phyloP scores from a whole-genome alignment of 768 basidiomycete species.

The Thelephora ganbajun region DNA sequence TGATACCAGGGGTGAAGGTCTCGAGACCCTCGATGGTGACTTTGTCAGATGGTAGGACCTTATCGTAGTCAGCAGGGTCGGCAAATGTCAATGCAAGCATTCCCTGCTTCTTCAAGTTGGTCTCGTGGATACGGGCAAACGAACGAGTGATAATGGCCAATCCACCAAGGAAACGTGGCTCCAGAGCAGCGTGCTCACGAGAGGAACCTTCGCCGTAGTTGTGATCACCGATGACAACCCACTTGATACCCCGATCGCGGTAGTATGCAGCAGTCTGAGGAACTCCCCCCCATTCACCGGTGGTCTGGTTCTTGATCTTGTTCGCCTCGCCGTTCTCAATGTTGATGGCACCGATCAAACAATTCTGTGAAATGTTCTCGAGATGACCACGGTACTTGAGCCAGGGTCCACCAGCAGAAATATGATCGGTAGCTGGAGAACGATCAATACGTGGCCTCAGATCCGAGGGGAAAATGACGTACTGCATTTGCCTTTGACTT shows the following conservation, averaged over 20 bases:
- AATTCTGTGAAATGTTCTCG: slow-evolving; percentile 97
- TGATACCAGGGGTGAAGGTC: slow-evolving; percentile 82
- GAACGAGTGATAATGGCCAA: slow-evolving; percentile 92
- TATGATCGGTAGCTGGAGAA: slow-evolving; percentile 70
- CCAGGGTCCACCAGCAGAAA: slow-evolving; percentile 97
- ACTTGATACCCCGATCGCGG: slow-evolving; percentile 80
- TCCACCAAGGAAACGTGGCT: slow-evolving; percentile 90
- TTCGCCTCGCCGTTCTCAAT: slow-evolving; percentile 91
- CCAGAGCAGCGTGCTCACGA: slow-evolving; percentile 94
- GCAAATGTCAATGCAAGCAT: slow-evolving; percentile 94
- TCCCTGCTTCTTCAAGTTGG: slow-evolving; percentile 98
- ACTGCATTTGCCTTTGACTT: slow-evolving; percentile 99
- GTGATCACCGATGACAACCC: slow-evolving; percentile 94
- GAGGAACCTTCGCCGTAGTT: slow-evolving; percentile 99
- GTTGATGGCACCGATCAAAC: slow-evolving; percentile 96
- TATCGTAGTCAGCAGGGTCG: slow-evolving; percentile 90
- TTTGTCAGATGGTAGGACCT: slow-evolving; percentile 74
- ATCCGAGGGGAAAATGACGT: slow-evolving; percentile 19
- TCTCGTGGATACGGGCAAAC: slow-evolving; percentile 96
- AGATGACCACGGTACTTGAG: slow-evolving; percentile 99
- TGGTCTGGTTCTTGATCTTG: slow-evolving; percentile 83
- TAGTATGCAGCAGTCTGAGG: slow-evolving; percentile 80
- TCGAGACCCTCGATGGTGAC: slow-evolving; percentile 85
- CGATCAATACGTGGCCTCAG: slow-evolving; percentile 3
- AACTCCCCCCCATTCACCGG: slow-evolving; percentile 75